phyloP scores from a whole-genome alignment of 257 asterid species.

The Nicotiana sylvestris region DNA sequence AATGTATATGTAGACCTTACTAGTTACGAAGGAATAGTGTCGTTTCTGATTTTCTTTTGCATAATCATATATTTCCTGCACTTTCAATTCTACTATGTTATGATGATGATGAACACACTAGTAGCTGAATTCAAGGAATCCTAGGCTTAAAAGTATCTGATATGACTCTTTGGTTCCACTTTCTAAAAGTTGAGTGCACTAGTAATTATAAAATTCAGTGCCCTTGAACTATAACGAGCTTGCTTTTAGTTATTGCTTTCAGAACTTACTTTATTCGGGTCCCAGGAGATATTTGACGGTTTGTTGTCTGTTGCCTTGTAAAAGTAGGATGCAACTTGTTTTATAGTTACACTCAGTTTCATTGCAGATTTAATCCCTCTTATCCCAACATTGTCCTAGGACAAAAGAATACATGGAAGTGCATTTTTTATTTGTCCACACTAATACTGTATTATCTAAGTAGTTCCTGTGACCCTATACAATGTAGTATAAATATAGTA shows the following conservation, averaged over 20 bases:
- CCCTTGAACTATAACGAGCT: slow-evolving; percentile 25
- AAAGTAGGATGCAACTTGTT: slow-evolving; percentile 25
- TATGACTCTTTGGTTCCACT: slow-evolving; percentile 19
- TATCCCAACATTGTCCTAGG: slow-evolving; percentile 26
- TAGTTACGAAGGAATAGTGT: no score
- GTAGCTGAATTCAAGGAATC: slow-evolving; percentile 47
- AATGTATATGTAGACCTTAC: no score
- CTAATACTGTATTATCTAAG: neutral
- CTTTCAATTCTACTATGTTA: slow-evolving; percentile 9
- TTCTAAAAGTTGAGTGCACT: slow-evolving; percentile 32
- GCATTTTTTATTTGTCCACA: neutral
- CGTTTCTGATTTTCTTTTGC: slow-evolving; percentile 4
- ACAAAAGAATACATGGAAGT: neutral
- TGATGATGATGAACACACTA: slow-evolving; percentile 25
- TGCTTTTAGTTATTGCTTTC: slow-evolving; percentile 19
- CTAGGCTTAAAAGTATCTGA: slow-evolving; percentile 46
- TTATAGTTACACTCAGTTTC: slow-evolving; percentile 35
- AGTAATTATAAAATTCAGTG: slow-evolving; percentile 37
- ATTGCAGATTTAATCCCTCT: slow-evolving; percentile 23
- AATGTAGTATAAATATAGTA: neutral
- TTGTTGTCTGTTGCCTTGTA: slow-evolving; percentile 25
- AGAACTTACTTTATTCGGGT: slow-evolving; percentile 23
- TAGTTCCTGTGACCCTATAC: neutral
- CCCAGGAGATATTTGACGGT: slow-evolving; percentile 28
- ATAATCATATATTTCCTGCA: slow-evolving; percentile 2